Evolutionary conservation across 176 grass and related monocot genomes (phyloP), one percentile per base, ranked within the genome.

Genomic region (Panicum miliaceum): DNA sequence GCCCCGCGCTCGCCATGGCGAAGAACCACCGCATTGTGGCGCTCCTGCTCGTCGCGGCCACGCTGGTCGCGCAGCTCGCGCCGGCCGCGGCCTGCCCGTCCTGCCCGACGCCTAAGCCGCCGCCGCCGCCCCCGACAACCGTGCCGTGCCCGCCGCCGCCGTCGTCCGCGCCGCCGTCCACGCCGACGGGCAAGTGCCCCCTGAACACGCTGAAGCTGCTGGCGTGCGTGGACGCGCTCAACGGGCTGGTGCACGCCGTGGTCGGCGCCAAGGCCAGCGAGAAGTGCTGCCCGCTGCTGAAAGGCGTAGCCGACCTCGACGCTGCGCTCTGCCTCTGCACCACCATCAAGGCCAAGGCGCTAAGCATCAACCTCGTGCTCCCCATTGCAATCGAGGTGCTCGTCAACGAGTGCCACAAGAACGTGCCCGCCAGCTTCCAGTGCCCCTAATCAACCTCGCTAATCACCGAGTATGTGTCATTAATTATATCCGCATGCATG

Each of bases 291-390:
- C 94, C 94, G 68, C 62, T 97, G 82, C 81, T 97, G 13, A 64
- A 82, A 7, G 89, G 89, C 34, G 65, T 97, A 12, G 89, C 89
- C 69, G 94, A 90, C 90, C 71, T 94, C 68, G 91, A 94, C 80
- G 94, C 94, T 29, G 94, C 94, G 80, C 82, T 90, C 77, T 97
- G 94, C 87, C 94, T 97, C 76, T 97, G 94, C 87, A 97, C 92
- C 71, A 22, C 75, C 85, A 94, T 97, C 83, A 87, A 88, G 90
- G 91, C 82, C 76, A 92, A 94, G 81, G 85, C 63, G 16, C 84
- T 97, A 65, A 41, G 32, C 88, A 2, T 90, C 64, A 71, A 18
- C 64, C 2, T 97, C 56, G 77, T 94, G 20, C 77, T 97, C 13
- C 94, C 94, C 51, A 41, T 97, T 76, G 92, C 94, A 68, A 89